These are phyloP conservation scores for Cladophialophora exuberans DNA, from an alignment of 2,329 filamentous ascomycete species.

Conservation along the genomic window DNA sequence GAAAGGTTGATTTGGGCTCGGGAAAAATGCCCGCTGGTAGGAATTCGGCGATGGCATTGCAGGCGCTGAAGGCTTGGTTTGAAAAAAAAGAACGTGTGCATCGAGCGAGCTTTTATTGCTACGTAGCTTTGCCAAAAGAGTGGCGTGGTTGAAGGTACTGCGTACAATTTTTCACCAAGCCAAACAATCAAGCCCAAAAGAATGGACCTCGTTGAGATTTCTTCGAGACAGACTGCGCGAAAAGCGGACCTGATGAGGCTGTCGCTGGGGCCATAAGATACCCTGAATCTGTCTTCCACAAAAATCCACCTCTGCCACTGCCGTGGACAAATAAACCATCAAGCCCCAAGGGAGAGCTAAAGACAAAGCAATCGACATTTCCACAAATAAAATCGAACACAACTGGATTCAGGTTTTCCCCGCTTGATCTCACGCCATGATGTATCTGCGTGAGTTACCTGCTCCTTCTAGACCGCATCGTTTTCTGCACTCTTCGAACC, in stretches of 20 bases:
- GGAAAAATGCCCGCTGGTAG: too few species aligned
- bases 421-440: too few species aligned
- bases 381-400: too few species aligned
- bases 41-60: too few species aligned
- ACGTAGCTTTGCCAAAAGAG: background rate
- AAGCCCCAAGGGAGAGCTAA: background rate
- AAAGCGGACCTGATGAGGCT: background rate
- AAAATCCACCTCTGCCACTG: background rate
- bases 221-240: background rate
- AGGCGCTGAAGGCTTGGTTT: background rate
- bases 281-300: background rate
- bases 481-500: conserved; percentile 42
- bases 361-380: background rate
- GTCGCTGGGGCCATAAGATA: conserved; percentile 21
- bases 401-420: too few species aligned
- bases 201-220: background rate
- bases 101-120: background rate
- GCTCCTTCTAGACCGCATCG: conserved; percentile 16
- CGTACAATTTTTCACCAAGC: too few species aligned
- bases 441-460: background rate
- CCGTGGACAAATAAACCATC: background rate
- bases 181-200: background rate
- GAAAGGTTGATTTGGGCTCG: background rate
- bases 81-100: background rate
- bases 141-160: too few species aligned